Evolutionary conservation across 1,284 basidiomycete genomes (phyloP), one percentile per base, ranked within the genome.

Genomic region (Tetrapyrgos nigripes): DNA sequence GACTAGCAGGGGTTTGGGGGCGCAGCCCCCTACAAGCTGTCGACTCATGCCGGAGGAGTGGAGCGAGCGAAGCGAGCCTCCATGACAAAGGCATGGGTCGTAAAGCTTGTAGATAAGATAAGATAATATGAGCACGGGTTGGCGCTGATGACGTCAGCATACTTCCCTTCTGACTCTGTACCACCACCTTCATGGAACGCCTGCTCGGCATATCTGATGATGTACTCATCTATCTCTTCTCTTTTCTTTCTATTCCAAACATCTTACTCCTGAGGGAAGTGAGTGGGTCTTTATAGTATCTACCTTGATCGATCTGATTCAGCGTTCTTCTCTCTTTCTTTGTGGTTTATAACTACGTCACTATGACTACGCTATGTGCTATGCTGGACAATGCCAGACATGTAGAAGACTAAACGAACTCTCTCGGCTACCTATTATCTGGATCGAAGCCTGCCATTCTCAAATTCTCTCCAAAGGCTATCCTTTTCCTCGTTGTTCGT

Each of bases 361-460:
- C 37, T 6, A 17, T 40, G 13, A 8, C 31, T 8, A 8, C 17
- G 14, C 37, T 11, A 40, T 17, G 31, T 40, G 37, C 17, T n/a
- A 17, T 17, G 6, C 6, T 40, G 37, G 37, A 4, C 17, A n/a
- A n/a, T 40, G 14, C 37, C 57, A 88, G 86, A 82, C 78, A 46
- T 87, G 80, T 62, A 79, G 70, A 60, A 74, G 76, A n/a, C 64
- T 88, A 26, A 65, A 68, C 50, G 59, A 65, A 3, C 59, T 86
- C 10, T 81, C 83, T 0, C 70, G 66, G 10, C 70, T 81, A 21
- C 79, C 77, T 40, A 76, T 80, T 49, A 78, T 88, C 23, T 89
- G 87, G 87, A 76, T 76, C n/a, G 78, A 79, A 37, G 80, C 79
- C 19, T 83, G 79, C 64, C 64, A 65, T 19, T 68, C 60, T 43